These are phyloP conservation scores for Immersiporthe knoxdaviesiana DNA, from an alignment of 2,329 filamentous ascomycete species.

Conservation along the genomic window DNA sequence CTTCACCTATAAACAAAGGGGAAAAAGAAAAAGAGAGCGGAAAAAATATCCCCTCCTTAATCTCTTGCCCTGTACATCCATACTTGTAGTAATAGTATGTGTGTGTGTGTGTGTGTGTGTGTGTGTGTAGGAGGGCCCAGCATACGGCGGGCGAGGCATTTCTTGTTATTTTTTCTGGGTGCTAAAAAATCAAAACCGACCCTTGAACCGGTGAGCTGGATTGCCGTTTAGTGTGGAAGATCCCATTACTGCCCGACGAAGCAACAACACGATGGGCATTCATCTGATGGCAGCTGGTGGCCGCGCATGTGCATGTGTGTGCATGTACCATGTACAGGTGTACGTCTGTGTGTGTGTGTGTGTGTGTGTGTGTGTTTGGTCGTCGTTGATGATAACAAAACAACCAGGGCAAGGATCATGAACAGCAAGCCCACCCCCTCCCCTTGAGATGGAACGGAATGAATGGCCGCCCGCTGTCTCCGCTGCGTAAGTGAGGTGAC, in stretches of 20 bases:
- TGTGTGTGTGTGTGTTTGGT: background rate
- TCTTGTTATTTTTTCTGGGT: background rate
- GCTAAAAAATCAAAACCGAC: background rate
- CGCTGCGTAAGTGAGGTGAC: slow-evolving; percentile 3
- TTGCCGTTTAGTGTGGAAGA: background rate
- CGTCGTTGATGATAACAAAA: background rate
- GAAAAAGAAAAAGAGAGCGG: background rate
- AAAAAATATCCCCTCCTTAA: background rate
- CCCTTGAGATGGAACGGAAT: background rate
- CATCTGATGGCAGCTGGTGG: background rate
- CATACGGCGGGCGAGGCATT: background rate
- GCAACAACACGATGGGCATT: background rate
- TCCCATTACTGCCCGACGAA: background rate
- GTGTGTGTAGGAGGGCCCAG: background rate
- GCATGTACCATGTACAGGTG: background rate
- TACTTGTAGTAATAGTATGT: background rate
- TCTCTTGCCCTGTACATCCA: background rate
- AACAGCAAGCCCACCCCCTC: no score
- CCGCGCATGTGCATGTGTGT: background rate
- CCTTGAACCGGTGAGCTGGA: background rate
- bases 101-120: background rate
- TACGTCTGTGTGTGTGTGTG: background rate
- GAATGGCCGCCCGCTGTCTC: slow-evolving; percentile 1
- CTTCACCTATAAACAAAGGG: background rate
- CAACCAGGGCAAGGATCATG: background rate